Evolutionary conservation across 75 land plant species (phyloP), one percentile per base, ranked within the genome.

Genomic region (Sequoiadendron giganteum): DNA sequence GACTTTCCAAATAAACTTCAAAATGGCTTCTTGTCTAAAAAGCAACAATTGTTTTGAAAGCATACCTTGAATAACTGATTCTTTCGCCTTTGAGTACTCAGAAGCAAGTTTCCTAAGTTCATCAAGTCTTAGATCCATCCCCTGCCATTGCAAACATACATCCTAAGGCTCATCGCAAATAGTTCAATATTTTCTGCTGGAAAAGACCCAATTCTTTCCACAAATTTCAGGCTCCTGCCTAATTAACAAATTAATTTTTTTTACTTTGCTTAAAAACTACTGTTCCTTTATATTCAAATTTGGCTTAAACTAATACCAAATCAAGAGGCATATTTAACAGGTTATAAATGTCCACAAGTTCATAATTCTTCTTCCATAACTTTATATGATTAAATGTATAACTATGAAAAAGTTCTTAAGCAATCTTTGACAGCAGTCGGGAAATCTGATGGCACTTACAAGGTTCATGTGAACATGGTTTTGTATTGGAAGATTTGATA

Each of bases 21-120:
- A 86, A 9, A 10, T 56, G 45, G 73, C 5, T 52, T 38, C 18
- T 36, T 79, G 15, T 86, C 52, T n/a, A 80, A 56, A 21, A 42
- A 30, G 9, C 34, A 54, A 83, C 10, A 5, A 5, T 52, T 2
- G 48, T 32, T 21, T 55, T 52, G 52, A 18, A 39, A 79, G 70
- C 14, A 13, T 90, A 94, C 95, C 95, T 78, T 85, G 45, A 16
- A 94, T 89, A 42, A 93, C 91, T 5, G 77, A 38, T 70, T 91
- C 86, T 88, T 93, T 94, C 73, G 90, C 93, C 58, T 36, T 78
- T 49, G 90, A 87, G 90, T 94, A 93, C 61, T 94, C 94, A 40
- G 36, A 39, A 49, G 93, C 88, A 65, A 89, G 87, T 56, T 88
- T 89, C 85, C 85, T 85, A 28, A 92, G 58, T 32, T 21, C 88